Evolutionary conservation across 441 rosid genomes (phyloP).

Genomic region (Pelargonium citronellum): DNA sequence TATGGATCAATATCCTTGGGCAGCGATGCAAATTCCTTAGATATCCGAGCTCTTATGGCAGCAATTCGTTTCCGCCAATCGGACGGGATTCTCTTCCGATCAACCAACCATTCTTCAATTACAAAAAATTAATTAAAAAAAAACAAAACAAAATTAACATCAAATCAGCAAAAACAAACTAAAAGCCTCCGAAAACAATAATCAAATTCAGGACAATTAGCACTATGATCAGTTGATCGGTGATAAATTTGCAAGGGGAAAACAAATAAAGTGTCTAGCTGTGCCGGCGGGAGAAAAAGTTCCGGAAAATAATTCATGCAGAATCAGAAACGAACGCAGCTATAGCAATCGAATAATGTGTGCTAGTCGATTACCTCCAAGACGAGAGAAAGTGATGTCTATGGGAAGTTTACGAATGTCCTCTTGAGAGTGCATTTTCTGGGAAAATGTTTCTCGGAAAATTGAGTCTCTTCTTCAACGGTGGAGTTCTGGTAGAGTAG

Average conservation of each 20-base stretch:
- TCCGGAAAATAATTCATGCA: neutral
- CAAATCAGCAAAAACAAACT: neutral
- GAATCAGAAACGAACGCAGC: neutral
- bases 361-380: constrained; percentile 50
- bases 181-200: neutral
- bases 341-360: neutral
- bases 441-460: constrained; percentile 8
- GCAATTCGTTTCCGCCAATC: constrained; percentile 84
- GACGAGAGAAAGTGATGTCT: constrained; percentile 87
- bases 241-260: neutral
- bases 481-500: neutral
- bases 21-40: constrained; percentile 63
- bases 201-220: constrained; percentile 2
- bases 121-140: constrained; percentile 5
- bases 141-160: constrained; percentile 2
- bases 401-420: constrained; percentile 87
- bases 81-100: constrained; percentile 84
- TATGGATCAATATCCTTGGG: constrained; percentile 77
- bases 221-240: neutral
- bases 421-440: constrained; percentile 51
- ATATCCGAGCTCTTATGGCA: constrained; percentile 56
- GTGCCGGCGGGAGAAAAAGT: neutral
- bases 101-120: constrained; percentile 83
- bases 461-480: constrained; percentile 2
- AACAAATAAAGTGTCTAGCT: neutral